These are phyloP conservation scores for Myxozyma neglecta DNA, from an alignment of 805 yeast genomes.

Conservation along the genomic window DNA sequence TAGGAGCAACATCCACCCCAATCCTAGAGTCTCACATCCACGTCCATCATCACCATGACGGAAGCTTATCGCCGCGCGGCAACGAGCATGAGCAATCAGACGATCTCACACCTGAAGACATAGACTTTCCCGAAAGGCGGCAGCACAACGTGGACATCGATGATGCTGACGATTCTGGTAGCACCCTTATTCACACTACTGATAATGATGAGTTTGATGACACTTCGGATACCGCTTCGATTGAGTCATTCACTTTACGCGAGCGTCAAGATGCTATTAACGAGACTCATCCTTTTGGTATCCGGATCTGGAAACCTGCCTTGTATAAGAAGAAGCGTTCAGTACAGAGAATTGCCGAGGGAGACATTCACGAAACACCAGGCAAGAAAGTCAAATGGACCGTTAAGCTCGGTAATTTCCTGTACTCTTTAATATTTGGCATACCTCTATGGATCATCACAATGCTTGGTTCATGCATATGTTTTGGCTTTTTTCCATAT, in stretches of 20 bases:
- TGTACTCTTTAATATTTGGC: conserved; percentile 80
- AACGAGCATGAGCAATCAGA: neutral
- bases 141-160: conserved; percentile 18
- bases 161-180: conserved; percentile 30
- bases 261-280: conserved; percentile 96
- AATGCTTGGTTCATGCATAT: conserved; percentile 36
- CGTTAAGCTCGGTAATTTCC: conserved; percentile 63
- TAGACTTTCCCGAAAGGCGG: conserved; percentile 3
- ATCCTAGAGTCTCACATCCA: conserved; percentile 19
- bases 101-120: conserved; percentile 7
- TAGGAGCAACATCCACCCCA: conserved; percentile 26
- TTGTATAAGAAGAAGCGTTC: conserved; percentile 89
- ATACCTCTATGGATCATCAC: conserved; percentile 57
- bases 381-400: conserved; percentile 56
- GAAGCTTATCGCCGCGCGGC: conserved; percentile 2
- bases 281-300: conserved; percentile 96
- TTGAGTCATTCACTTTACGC: conserved; percentile 82
- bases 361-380: conserved; percentile 81
- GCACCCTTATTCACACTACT: conserved; percentile 28
- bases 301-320: conserved; percentile 98
- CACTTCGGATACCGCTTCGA: conserved; percentile 46
- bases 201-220: conserved; percentile 41
- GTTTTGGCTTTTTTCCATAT: conserved; percentile 41
- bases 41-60: conserved; percentile 25
- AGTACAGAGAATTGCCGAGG: conserved; percentile 86